Evolutionary conservation across 1,284 basidiomycete genomes (phyloP), one percentile per base, ranked within the genome.

Genomic region (Boletus sp.): DNA sequence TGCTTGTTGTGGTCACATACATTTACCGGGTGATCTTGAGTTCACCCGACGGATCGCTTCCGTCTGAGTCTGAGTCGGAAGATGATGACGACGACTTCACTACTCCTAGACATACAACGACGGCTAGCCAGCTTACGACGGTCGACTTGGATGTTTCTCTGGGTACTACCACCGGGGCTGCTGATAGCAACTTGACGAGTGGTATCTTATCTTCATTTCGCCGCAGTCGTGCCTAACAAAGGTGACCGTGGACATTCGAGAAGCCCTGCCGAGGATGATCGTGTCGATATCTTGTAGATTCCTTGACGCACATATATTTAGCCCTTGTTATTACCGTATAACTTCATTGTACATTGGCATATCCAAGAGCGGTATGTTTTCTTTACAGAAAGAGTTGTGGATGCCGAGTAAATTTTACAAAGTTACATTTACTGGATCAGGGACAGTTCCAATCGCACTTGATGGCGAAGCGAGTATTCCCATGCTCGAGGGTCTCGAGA

Each of bases 191-290:
- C n/a, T 30, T 23, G 27, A 9, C 29, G 19, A 41, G 7, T 19
- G 8, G 5, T 8, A 16, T 20, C 5, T 22, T 6, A 22, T 20
- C 40, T 20, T 29, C 39, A 4, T 71, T 65, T 8, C 30, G 10
- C 8, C 16, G 16, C 16, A 33, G 9, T 33, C 9, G 8, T 16
- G 27, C 14, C 2, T 17, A 17, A 17, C 32, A 2, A 5, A n/a
- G 9, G 4, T 32, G 32, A 33, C 10, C 17, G 16, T 33, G 32
- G 8, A 16, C 30, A 4, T 16, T 8, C n/a, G 9, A 16, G 30
- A 3, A 32, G 30, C 8, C 9, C 16, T 9, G 30, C 30, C 10
- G n/a, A 16, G 30, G n/a, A 33, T 5, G 30, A 8, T 33, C n/a
- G 30, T n/a, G 4, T 33, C 16, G 30, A n/a, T 16, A 33, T 16